Base-by-base conservation (phyloP, 1,139 yeast genomes). In the Pichia sp. region DNA sequence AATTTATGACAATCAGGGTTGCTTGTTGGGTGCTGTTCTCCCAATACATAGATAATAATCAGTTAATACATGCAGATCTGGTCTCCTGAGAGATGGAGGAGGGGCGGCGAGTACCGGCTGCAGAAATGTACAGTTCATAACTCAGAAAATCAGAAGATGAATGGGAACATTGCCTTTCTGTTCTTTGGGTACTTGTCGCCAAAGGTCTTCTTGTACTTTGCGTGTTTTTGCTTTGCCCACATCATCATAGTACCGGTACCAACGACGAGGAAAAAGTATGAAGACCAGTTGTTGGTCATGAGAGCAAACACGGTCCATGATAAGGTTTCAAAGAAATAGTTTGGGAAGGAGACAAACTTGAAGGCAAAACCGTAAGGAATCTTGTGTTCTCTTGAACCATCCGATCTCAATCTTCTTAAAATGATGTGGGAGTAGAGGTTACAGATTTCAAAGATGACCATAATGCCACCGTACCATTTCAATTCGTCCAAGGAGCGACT, bases 301-400 rank as follows among this genome's bases (percentile, higher is more conserved):
- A 85, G 43, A 12, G 88, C 73, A 50, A 79, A 74, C 22, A 72
- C 64, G 2, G 80, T 55, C 94, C 96, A 88, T 3, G 77, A 66
- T 51, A 81, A 62, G 31, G 75, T 65, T 64, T 91, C 98, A 59
- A 87, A 91, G 48, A 86, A 81, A 61, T 91, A 91, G 63, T 91
- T 91, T 48, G 98, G 98, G 55, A 52, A 56, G 5, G 63, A 57
- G 30, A 60, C 60, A 28, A 44, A 47, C 9, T 51, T 42, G 39
- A 58, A 60, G 6, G 52, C 45, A 52, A 53, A 72, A 14, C 79
- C 79, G 31, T 57, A 52, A 10, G 79, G 79, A 41, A 73, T 71
- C 39, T 57, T 62, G 38, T 73, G 72, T 42, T 66, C 69, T 31
- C 62, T 66, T 32, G 74, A 60, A 36, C 67, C 74, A 38, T 59